Conservation (phyloP, 2,329 filamentous ascomycete genomes). For the Leptographium wingfieldii region DNA sequence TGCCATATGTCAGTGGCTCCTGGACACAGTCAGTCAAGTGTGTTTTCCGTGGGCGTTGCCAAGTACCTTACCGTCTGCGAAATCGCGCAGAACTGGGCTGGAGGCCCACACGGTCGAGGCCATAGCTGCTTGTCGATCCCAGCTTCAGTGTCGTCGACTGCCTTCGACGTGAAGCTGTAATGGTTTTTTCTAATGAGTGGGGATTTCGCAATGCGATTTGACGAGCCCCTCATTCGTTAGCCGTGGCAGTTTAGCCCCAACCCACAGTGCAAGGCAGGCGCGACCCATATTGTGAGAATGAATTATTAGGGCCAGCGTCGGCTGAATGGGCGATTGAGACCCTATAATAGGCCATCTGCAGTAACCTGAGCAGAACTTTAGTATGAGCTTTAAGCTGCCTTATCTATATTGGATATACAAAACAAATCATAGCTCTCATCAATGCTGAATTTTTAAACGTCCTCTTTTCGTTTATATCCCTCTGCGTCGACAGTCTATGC, state of each 20-base stretch:
- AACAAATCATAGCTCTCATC: neutral
- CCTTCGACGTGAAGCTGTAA: neutral
- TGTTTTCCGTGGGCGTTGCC: neutral
- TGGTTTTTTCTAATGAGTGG: neutral
- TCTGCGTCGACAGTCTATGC: neutral
- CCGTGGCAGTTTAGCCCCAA: neutral
- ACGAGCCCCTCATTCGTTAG: conserved; percentile 2
- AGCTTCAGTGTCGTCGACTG: neutral
- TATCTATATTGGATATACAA: neutral
- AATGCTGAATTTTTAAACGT: neutral
- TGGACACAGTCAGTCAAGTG: conserved; percentile 1
- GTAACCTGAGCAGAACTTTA: neutral
- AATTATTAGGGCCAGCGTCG: neutral
- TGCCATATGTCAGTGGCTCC: conserved; percentile 31
- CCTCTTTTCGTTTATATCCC: neutral
- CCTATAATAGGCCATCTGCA: neutral
- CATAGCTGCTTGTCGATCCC: conserved; percentile 5
- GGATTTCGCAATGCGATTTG: neutral
- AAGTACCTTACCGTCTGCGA: neutral
- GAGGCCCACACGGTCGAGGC: conserved; percentile 2
- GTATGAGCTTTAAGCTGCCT: too few relatives aligned
- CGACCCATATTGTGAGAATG: neutral
- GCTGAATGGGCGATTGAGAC: neutral
- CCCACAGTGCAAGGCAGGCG: neutral
- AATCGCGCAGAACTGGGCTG: conserved; percentile 1